Base-by-base conservation (phyloP, 129 eudicot genomes). In the Ambrosia artemisiifolia region DNA sequence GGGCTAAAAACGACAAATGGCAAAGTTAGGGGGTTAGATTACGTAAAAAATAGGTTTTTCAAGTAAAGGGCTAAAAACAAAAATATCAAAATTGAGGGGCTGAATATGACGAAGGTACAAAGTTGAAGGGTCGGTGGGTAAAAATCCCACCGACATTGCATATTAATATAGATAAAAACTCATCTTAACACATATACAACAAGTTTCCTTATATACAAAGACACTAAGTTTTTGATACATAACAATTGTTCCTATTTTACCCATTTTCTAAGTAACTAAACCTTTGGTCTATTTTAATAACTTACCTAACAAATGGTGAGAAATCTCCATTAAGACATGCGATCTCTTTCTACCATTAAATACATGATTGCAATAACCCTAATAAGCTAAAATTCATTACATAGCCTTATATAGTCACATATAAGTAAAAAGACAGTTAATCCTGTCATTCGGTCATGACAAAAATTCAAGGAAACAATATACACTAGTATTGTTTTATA, bases 301-400 rank as follows among this genome's bases (percentile, higher is more conserved):
- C 51, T 76, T 69, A 69, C 75, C 80, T 69, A 78, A 61, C 51
- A 46, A 77, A 66, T 60, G 79, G 85, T 60, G 71, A 62, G 85
- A 72, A 73, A 63, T 34, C 84, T 80, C 71, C 48, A 32, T 42
- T 28, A 63, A 56, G 32, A 73, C 49, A 55, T 17, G 55, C 60
- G 78, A 33, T 83, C 60, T 78, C 75, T 69, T 69, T 61, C 50
- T 72, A 74, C 83, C 80, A 44, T 74, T 68, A 65, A 17, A 65
- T 60, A 59, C 60, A 65, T 46, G 43, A 57, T 60, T 20, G 36
- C 18, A 44, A 44, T 67, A 72, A 51, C 49, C 36, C 56, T 66
- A 73, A 68, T 55, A 38, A 56, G 44, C 48, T 43, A 47, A 34
- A 63, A 43, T 19, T 68, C 43, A 70, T 74, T 70, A 82, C 7